Base-by-base conservation (phyloP, 2,329 filamentous ascomycete species). In the Colletotrichum sp. region DNA sequence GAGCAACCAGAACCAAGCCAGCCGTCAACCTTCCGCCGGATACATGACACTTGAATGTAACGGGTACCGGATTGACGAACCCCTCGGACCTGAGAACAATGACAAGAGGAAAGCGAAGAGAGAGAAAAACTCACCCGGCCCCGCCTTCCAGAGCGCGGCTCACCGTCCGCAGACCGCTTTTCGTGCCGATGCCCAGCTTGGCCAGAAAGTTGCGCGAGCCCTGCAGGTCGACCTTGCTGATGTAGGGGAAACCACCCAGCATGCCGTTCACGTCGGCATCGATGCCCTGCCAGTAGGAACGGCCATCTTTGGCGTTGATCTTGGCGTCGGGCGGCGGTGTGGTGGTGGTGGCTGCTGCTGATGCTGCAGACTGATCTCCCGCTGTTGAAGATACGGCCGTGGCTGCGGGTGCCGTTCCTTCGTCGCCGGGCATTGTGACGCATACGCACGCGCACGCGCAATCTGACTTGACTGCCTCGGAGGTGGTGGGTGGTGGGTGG, bases 221-320 rank as follows among this genome's bases (percentile, higher is more conserved):
- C 71, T 77, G 91, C 9, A 96, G 87, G 82, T 96, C 95, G 75
- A 94, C 89, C 76, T 91, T 90, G 38, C 92, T 93, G 80, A 94
- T 89, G 82, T 70, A 92, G 89, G 14, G 86, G 82, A 87, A 87
- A 84, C 96, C 94, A 76, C 95, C 96, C 2, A 98, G 92, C 93
- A 97, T 96, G 81, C 95, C 95, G 79, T 94, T 90, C 62, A 86
- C 83, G 66, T 88, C 84, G 56, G 87, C 85, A 3, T 83, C 82
- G 68, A 87, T 79, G 26, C 81, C 79, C 68, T 88, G 81, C 89
- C 89, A 91, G 81, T 90, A 91, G 28, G 81, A 79, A 18, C 83
- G 83, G 16, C 85, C 83, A 62, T 85, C 84, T 14, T 81, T 81
- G 3, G 79, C 79, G 69, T 80, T 81, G 74, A 86, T 84, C 13